phyloP scores from a whole-genome alignment of 108 stramenopile species.

The Schizochytrium sp. region DNA sequence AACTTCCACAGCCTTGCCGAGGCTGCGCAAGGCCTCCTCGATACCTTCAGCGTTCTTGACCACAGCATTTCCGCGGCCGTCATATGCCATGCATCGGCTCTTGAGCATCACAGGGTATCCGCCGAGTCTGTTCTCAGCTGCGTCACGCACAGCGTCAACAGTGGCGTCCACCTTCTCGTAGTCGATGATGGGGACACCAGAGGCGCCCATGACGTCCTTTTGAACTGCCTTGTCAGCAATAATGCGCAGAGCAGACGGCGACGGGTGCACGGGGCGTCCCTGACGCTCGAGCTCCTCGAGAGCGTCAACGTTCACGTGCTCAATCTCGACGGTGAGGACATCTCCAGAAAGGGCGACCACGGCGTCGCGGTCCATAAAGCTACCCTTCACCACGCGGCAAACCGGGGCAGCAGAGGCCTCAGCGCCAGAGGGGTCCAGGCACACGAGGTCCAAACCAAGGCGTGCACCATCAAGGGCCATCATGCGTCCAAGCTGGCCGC shows the following conservation, averaged over 20 bases:
- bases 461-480: constrained; percentile 96
- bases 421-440: constrained; percentile 85
- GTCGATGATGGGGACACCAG: constrained; percentile 82
- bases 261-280: constrained; percentile 90
- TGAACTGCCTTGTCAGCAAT: constrained; percentile 96
- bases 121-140: constrained; percentile 60
- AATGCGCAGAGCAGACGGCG: constrained; percentile 82
- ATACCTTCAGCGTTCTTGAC: constrained; percentile 78
- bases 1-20: constrained; percentile 65
- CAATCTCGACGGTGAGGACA: constrained; percentile 97
- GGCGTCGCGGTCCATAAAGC: constrained; percentile 84
- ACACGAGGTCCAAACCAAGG: constrained; percentile 85
- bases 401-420: constrained; percentile 82
- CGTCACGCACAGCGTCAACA: constrained; percentile 74
- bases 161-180: constrained; percentile 81
- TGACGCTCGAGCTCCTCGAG: constrained; percentile 82
- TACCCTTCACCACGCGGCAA: constrained; percentile 81
- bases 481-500: constrained; percentile 99
- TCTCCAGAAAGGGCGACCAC: constrained; percentile 83
- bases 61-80: constrained; percentile 95
- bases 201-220: constrained; percentile 86
- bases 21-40: constrained; percentile 65
- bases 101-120: constrained; percentile 97
- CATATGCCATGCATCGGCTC: constrained; percentile 91
- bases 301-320: constrained; percentile 92